Base-by-base conservation (phyloP, 192 early-diverging fungal species). In the Phlyctochytrium arcticum region DNA sequence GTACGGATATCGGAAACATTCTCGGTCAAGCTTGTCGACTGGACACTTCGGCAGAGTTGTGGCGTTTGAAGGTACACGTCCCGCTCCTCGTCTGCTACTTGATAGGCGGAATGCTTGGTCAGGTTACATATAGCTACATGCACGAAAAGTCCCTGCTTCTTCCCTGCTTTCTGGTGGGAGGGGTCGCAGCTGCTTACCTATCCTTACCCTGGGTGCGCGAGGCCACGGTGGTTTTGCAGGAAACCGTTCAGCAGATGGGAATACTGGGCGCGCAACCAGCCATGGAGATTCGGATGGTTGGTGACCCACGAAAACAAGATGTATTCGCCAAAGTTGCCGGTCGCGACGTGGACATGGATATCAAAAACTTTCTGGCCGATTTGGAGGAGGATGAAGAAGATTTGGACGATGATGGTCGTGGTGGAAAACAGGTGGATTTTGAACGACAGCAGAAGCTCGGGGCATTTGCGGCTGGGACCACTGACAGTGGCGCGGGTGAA, bases 1-100 rank as follows among this genome's bases (percentile, higher is more conserved):
- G 62, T 30, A 80, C 77, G 8, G 83, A 85, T 46, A 85, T 85
- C 62, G 83, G 83, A 24, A 85, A 82, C 60, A 82, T 85, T 54
- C 23, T 80, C 17, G 83, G 83, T 0, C 83, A 85, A 53, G 70
- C 77, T 4, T 76, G 72, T 36, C 55, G 80, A 10, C 47, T 54
- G 26, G 80, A 85, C 65, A 70, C 73, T 24, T 37, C 73, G 36
- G 74, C 77, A 17, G 80, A 80, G 48, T 44, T 74, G 5, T 85
- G 83, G 83, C 57, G 79, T 32, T 69, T 85, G 30, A 77, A 80
- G 24, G 77, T 85, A 0, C 78, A 81, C 57, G 65, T 75, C 32
- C 83, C 83, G 3, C 64, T 85, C 17, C 63, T 82, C 15, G 12
- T 65, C 36, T 70, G 60, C n/a, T 85, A 75, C 56, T 32, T 68